Evolutionary conservation across 495 filamentous ascomycete species (phyloP), one percentile per base, ranked within the genome.

Genomic region (Penicillium coprophilum): DNA sequence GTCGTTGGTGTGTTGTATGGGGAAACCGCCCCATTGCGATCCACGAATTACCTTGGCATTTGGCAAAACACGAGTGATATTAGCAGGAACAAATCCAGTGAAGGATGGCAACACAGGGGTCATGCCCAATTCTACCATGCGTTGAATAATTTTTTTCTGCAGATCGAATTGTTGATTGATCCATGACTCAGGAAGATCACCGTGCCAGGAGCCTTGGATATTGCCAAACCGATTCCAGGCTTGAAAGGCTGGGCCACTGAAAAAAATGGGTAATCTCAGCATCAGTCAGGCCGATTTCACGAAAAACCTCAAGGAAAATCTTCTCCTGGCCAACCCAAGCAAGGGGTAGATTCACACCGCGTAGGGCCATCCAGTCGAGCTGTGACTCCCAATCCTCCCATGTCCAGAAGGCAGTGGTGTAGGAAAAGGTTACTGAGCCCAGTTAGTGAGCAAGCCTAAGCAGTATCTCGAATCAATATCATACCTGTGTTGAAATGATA

Each of bases 171-270:
- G 79, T 21, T 59, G 51, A 38, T 79, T 70, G 34, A 81, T 71
- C 78, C 78, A 83, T 17, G 58, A 51, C 30, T 60, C 55, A 1
- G 78, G 78, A n/a, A 80, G 50, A 15, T 69, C 61, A 15, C 75
- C 77, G 21, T 66, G 65, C 77, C 75, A 80, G 5, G 72, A 77
- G 1, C 79, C 79, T 60, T 82, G 79, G 36, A 81, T 81, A 45
- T 83, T 83, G 5, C 79, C 80, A 52, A 83, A 78, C 9, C 77
- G 74, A 43, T 83, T 81, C 80, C 80, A 83, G n/a, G 79, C 72
- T 52, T 79, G 73, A 46, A 83, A 83, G 0, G 79, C 78, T 3
- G 79, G 79, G 0, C 80, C 79, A 52, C 72, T 78, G 12, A 83
- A 51, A 55, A 76, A 82, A 4, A 69, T 61, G 0, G 0, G 65